Conservation (phyloP, 2,329 filamentous ascomycete species). For the Nothophaeocryptopus gaeumannii region DNA sequence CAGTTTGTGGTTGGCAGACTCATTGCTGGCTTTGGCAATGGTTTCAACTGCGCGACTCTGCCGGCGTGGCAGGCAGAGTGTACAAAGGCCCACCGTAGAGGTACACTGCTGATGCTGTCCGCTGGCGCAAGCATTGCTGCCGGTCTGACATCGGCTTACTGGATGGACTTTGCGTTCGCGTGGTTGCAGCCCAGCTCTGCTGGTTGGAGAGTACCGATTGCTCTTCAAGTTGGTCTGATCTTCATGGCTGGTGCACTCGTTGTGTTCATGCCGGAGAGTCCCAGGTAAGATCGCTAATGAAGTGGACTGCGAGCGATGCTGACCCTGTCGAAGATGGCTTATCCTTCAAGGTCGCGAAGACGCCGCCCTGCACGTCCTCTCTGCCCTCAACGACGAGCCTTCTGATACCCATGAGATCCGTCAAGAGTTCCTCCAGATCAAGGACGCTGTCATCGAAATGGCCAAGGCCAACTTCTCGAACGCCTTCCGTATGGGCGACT, state of each 20-base stretch:
- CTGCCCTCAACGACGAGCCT: slow-evolving; percentile 47
- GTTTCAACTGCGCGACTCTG: slow-evolving; percentile 44
- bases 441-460: slow-evolving; percentile 52
- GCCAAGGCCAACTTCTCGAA: slow-evolving; percentile 32
- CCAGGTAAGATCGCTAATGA: slow-evolving; percentile 11
- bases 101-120: slow-evolving; percentile 49
- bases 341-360: slow-evolving; percentile 56
- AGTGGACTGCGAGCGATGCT: not conserved
- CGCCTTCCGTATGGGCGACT: slow-evolving; percentile 31
- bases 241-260: slow-evolving; percentile 25
- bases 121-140: slow-evolving; percentile 47
- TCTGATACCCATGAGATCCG: slow-evolving; percentile 45
- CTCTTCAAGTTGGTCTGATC: slow-evolving; percentile 32
- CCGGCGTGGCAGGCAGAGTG: slow-evolving; percentile 50
- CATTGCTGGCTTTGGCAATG: slow-evolving; percentile 49
- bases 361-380: slow-evolving; percentile 49
- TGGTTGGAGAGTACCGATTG: slow-evolving; percentile 34
- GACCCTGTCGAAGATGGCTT: slow-evolving; percentile 41
- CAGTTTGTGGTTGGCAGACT: slow-evolving; percentile 49
- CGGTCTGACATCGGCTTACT: slow-evolving; percentile 45
- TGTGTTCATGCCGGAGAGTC: slow-evolving; percentile 32
- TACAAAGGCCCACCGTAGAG: slow-evolving; percentile 45
- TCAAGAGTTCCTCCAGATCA: slow-evolving; percentile 52
- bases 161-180: slow-evolving; percentile 35
- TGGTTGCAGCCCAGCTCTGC: slow-evolving; percentile 32